Evolutionary conservation across 768 basidiomycete genomes (phyloP).

Genomic region (Leccinellum luteum): DNA sequence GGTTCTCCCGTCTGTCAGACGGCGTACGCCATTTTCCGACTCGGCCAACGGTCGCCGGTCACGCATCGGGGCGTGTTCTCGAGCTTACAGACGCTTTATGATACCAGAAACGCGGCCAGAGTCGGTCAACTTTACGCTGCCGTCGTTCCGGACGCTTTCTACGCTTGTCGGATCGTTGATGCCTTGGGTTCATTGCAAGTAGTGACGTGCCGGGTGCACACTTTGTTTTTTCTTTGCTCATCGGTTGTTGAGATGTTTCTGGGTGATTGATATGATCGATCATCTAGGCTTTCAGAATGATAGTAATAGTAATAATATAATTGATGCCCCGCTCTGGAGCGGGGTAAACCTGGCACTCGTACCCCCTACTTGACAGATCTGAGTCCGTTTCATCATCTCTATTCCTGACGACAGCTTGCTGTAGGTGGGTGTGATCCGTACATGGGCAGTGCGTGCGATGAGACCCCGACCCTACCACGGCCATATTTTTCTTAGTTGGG

Average conservation of each 20-base stretch:
- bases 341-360: neutral
- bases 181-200: constrained; percentile 26
- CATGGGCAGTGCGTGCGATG: neutral
- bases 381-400: neutral
- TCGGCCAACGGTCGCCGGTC: constrained; percentile 15
- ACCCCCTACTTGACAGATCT: no score
- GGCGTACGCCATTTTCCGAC: constrained; percentile 15
- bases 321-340: neutral
- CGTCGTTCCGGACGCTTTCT: constrained; percentile 32
- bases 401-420: neutral
- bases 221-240: neutral
- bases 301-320: neutral
- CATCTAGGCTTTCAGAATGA: neutral
- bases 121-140: constrained; percentile 30
- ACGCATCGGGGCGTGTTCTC: constrained; percentile 11
- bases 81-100: constrained; percentile 14
- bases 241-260: neutral
- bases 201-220: neutral
- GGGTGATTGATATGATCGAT: neutral
- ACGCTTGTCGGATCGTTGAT: constrained; percentile 31
- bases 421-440: neutral
- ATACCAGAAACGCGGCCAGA: constrained; percentile 13
- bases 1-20: constrained; percentile 1
- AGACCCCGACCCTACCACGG: neutral
- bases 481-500: neutral